Base-by-base conservation (phyloP, 108 stramenopile species). In the Fragilariopsis cylindrus region DNA sequence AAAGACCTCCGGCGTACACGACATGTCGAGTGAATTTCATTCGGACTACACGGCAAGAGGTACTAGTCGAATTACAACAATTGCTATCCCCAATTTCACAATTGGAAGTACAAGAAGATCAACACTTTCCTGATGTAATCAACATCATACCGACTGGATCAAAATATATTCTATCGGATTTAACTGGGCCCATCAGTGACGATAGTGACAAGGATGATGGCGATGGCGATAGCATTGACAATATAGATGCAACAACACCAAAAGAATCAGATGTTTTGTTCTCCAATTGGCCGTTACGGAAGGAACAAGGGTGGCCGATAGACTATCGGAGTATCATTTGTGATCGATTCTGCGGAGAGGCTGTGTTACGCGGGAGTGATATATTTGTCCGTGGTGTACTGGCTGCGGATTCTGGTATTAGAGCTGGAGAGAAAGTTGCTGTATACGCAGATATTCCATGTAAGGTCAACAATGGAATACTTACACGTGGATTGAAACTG, bases 271-370 rank as follows among this genome's bases (percentile, higher is more conserved):
- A 21, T 3, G 42, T 19, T 52, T 15, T 79, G 13, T 82, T 86
- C 69, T 52, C 70, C 1, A 49, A 49, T 70, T 72, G 76, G 76
- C 65, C 73, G 18, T 62, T 15, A 16, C 76, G 90, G 44, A 16
- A 63, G 13, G 60, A 75, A 50, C 60, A 76, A 19, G 90, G 90
- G 18, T 91, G 90, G 90, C 86, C 90, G 18, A 82, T 77, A 71
- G 77, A 74, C n/a, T 84, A 88, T 69, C 64, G 84, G 57, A 75
- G 55, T 4, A 69, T 92, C 7, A 53, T 92, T 49, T 76, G 81
- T 48, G 92, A 92, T 77, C 84, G 89, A 47, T 86, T 85, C 57
- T 92, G 92, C 70, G 92, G 80, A 16, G 92, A 92, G 58, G 92
- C 92, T 3, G 92, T 92, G 45, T 69, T 92, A 15, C 79, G 92